phyloP scores from a whole-genome alignment of 352 stramenopile genomes.

The Detonula confervacea region DNA sequence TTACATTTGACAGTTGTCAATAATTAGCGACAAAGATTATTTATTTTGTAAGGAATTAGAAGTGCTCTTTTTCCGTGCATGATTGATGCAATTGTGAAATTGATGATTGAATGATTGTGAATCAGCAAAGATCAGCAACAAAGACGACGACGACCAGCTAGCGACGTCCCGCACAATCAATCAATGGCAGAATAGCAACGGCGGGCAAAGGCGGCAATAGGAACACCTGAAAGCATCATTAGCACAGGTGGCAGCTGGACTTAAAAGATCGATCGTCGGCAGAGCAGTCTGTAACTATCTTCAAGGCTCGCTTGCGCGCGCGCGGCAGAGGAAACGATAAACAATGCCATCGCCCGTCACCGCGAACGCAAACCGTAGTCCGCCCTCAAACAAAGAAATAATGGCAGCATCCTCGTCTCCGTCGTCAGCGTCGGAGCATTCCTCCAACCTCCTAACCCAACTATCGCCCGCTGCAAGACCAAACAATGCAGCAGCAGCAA shows the following conservation, averaged over 20 bases:
- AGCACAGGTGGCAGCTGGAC: neutral
- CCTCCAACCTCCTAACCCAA: conserved; percentile 30
- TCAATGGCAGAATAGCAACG: neutral
- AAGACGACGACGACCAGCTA: too few relatives aligned
- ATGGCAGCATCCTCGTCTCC: neutral
- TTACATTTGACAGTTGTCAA: neutral
- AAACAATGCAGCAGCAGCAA: neutral
- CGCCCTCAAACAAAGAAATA: neutral
- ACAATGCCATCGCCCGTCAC: neutral
- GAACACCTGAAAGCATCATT: neutral
- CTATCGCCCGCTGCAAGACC: too few relatives aligned
- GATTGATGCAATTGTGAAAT: neutral
- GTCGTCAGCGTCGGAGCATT: neutral
- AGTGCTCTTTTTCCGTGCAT: neutral
- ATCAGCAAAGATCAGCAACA: too few relatives aligned
- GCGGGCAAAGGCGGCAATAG: too few relatives aligned
- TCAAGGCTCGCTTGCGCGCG: neutral
- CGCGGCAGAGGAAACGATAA: neutral
- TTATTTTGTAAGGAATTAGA: neutral
- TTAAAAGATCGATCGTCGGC: neutral
- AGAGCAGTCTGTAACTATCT: neutral
- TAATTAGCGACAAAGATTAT: neutral
- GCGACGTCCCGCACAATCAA: neutral
- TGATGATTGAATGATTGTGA: neutral
- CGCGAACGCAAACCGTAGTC: neutral